phyloP scores from a whole-genome alignment of 2,329 filamentous ascomycete genomes.

The Knufia fluminis region DNA sequence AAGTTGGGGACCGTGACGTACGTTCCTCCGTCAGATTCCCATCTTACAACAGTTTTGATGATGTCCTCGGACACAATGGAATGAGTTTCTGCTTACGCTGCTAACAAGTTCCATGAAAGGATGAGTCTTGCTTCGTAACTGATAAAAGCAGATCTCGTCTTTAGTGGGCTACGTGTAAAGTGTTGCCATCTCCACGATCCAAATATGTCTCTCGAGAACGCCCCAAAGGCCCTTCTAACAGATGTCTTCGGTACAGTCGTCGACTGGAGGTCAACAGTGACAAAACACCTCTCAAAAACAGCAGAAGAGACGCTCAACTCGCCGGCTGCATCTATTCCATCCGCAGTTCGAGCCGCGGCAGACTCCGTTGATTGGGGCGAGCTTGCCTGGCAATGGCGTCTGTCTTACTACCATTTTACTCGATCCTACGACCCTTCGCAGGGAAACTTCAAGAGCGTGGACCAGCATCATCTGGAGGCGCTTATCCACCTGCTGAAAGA shows the following conservation, averaged over 20 bases:
- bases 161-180: too few species aligned
- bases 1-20: too few species aligned
- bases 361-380: constrained; percentile 49
- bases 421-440: constrained; percentile 29
- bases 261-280: constrained; percentile 64
- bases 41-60: too few species aligned
- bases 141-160: too few species aligned
- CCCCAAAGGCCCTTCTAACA: constrained; percentile 55
- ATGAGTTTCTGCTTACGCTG: too few species aligned
- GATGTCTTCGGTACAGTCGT: constrained; percentile 76
- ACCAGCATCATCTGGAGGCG: constrained; percentile 59
- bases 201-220: constrained; percentile 21
- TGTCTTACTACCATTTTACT: constrained; percentile 55
- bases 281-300: constrained; percentile 46
- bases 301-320: constrained; percentile 43
- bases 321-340: constrained; percentile 36
- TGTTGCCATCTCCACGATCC: neutral
- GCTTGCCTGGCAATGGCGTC: constrained; percentile 64
- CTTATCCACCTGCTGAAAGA: constrained; percentile 49
- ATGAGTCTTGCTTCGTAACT: too few species aligned
- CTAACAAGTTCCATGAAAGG: too few species aligned
- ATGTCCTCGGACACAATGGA: too few species aligned
- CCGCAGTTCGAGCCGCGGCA: constrained; percentile 41
- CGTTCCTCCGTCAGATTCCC: too few species aligned
- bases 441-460: constrained; percentile 56